These are phyloP conservation scores for Triticum dicoccoides DNA, from an alignment of 176 grass and related monocot species.

Conservation along the genomic window DNA sequence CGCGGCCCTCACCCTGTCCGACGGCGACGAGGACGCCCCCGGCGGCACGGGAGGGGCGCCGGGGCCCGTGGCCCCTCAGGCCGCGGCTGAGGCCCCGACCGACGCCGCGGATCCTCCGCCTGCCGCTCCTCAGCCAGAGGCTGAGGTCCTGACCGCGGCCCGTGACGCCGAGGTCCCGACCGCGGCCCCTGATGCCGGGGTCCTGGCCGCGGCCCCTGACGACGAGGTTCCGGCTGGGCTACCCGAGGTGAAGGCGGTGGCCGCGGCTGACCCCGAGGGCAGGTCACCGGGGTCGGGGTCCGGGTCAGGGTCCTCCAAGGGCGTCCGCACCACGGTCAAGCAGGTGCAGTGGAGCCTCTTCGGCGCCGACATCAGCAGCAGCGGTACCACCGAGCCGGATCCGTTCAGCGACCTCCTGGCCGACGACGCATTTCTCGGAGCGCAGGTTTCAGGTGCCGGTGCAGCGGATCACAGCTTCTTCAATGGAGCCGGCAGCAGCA, in stretches of 20 bases:
- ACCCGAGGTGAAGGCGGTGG: neutral
- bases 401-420: constrained; percentile 27
- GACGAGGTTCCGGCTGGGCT: neutral
- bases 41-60: neutral
- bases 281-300: constrained; percentile 15
- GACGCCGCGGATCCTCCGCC: neutral
- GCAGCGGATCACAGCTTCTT: neutral
- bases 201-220: neutral
- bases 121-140: neutral
- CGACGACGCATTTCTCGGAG: constrained; percentile 7
- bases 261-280: neutral
- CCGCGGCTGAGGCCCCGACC: neutral
- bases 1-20: constrained; percentile 36
- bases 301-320: neutral
- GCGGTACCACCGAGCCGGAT: neutral
- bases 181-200: neutral
- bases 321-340: constrained; percentile 53
- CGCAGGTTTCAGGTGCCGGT: neutral
- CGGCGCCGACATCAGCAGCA: constrained; percentile 21
- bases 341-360: constrained; percentile 89
- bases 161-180: neutral
- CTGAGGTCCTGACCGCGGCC: neutral
- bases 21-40: neutral
- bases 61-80: neutral
- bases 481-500: neutral